These are phyloP conservation scores for Populus hybrid DNA, from an alignment of 441 rosid genomes.

Conservation along the genomic window DNA sequence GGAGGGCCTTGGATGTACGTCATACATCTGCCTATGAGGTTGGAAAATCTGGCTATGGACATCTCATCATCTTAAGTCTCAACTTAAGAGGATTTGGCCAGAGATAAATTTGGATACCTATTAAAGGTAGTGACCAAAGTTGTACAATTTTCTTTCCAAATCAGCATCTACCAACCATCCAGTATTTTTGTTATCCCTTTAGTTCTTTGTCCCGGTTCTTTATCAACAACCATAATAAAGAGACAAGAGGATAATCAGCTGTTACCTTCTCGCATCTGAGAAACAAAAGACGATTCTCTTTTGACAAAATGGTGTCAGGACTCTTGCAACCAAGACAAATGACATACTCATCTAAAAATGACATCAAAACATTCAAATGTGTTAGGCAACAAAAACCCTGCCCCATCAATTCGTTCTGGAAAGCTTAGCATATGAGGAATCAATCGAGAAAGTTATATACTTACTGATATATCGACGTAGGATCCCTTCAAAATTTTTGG, in stretches of 20 bases:
- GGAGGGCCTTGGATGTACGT: neutral
- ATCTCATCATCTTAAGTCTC: neutral
- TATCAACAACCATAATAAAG: neutral
- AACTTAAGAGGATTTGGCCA: neutral
- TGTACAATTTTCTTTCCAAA: neutral
- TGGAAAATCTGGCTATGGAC: neutral
- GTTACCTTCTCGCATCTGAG: slow-evolving; percentile 82
- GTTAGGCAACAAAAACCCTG: neutral
- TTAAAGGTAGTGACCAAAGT: neutral
- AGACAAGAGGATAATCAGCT: neutral
- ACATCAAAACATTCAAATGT: neutral
- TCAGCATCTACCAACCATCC: neutral
- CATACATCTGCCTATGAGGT: neutral
- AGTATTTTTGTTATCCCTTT: neutral
- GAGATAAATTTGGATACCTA: neutral
- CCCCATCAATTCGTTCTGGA: neutral
- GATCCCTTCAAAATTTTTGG: slow-evolving; percentile 66
- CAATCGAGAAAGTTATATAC: slow-evolving; percentile 17
- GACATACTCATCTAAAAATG: slow-evolving; percentile 63
- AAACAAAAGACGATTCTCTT: slow-evolving; percentile 68
- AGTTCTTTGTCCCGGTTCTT: neutral
- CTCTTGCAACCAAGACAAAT: slow-evolving; percentile 81
- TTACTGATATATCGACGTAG: slow-evolving; percentile 63
- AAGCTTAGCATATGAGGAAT: neutral
- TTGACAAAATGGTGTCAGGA: slow-evolving; percentile 72